Evolutionary conservation across 257 asterid genomes (phyloP), one percentile per base, ranked within the genome.

Genomic region (Solanum chmielewskii): DNA sequence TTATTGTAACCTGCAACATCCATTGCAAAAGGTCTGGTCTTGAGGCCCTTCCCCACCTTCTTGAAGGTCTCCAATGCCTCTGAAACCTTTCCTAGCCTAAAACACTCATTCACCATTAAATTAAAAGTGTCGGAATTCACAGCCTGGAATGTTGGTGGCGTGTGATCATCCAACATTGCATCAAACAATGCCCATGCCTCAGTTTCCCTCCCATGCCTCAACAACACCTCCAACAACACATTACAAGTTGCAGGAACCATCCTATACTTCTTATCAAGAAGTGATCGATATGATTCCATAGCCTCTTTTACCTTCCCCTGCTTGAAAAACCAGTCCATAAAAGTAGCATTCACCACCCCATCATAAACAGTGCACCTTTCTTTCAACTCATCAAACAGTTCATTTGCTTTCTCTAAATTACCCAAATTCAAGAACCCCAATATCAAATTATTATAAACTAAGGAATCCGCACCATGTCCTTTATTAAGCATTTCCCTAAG

Each of bases 391-490:
- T 93, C 95, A 76, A 96, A 92, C 21, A 93, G 74, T 91, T 94
- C 98, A 85, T 91, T 90, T 5, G 98, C 99, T 89, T 94, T 96
- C 1, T 93, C 98, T 44, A 95, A 84, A 83, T 96, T 92, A 18
- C 92, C 98, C 88, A 92, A 86, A 87, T 92, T 90, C 87, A 97
- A 84, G 88, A 91, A 95, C 41, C 99, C 99, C 45, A 90, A 93
- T 88, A 97, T 95, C 89, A 95, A 91, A 85, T 97, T 97, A 88
- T 97, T 92, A 73, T 86, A 97, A 73, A 97, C 99, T 74, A 95
- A 90, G 11, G 99, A 97, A 88, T 97, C 98, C 2, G 99, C 98
- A 37, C 98, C 99, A 2, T 94, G 95, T 39, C 99, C 99, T 88
- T 91, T 95, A 81, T 92, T 90, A 88, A 97, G 71, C 99, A 97